These are phyloP conservation scores for Sutorius australiensis DNA, from an alignment of 768 basidiomycete species.

Conservation along the genomic window DNA sequence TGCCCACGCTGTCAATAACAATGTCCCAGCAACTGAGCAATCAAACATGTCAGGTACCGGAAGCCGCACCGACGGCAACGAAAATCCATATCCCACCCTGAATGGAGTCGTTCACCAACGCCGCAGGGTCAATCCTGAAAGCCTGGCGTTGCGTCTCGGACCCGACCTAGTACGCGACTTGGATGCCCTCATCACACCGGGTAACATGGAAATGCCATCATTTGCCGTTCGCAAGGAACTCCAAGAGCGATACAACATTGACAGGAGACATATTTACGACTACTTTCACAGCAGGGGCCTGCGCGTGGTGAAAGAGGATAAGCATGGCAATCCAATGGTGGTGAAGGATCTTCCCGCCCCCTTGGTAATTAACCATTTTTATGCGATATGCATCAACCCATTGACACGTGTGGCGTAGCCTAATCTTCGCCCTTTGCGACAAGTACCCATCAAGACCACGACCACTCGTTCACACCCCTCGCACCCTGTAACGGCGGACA, in stretches of 20 bases:
- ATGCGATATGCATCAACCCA: constrained; percentile 11
- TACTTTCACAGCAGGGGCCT: constrained; percentile 67
- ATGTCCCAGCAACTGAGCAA: neutral
- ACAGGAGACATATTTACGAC: constrained; percentile 73
- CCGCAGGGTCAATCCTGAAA: constrained; percentile 61
- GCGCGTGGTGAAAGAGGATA: constrained; percentile 63
- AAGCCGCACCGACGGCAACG: constrained; percentile 4
- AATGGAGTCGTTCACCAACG: constrained; percentile 28
- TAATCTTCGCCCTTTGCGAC: constrained; percentile 30
- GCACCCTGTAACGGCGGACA: constrained; percentile 11
- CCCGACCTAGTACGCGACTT: constrained; percentile 67
- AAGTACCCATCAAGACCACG: constrained; percentile 19
- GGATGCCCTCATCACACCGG: constrained; percentile 65
- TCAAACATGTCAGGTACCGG: constrained; percentile 19
- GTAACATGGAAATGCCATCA: constrained; percentile 70
- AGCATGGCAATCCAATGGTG: constrained; percentile 46
- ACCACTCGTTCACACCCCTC: constrained; percentile 18
- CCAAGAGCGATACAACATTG: constrained; percentile 65
- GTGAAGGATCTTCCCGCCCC: constrained; percentile 18
- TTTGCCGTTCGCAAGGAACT: constrained; percentile 67
- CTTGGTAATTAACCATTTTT: constrained; percentile 20
- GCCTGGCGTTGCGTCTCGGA: constrained; percentile 61
- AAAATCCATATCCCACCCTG: neutral
- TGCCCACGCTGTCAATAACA: neutral
- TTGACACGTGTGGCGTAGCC: constrained; percentile 18